Conservation (phyloP, 1,284 basidiomycete genomes). For the Porogramme epimiltina region DNA sequence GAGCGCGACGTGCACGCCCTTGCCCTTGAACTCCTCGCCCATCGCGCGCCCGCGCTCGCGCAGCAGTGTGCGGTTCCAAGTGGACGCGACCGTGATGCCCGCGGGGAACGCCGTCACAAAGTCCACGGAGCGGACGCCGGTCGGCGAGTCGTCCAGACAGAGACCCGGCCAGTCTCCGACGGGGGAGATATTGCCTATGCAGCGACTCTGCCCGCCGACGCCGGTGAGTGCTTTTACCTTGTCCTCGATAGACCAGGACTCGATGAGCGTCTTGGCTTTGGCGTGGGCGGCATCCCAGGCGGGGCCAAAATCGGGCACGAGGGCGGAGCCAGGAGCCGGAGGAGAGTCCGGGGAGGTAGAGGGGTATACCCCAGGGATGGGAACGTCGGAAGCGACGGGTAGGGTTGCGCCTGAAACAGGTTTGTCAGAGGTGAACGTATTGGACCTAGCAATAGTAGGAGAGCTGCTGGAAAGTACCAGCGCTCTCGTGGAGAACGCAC, state of each 20-base stretch:
- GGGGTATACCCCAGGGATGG: slow-evolving; percentile 32
- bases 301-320: slow-evolving; percentile 45
- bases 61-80: slow-evolving; percentile 67
- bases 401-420: no score
- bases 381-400: slow-evolving; percentile 33
- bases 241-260: slow-evolving; percentile 39
- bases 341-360: slow-evolving; percentile 31
- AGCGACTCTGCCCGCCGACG: slow-evolving; percentile 48
- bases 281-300: slow-evolving; percentile 43
- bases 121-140: slow-evolving; percentile 46
- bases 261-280: slow-evolving; percentile 39
- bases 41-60: slow-evolving; percentile 74
- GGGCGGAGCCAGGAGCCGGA: slow-evolving; percentile 28
- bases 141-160: slow-evolving; percentile 63
- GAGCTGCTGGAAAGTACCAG: slow-evolving; percentile 9
- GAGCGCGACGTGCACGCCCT: slow-evolving; percentile 77
- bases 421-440: slow-evolving; percentile 30
- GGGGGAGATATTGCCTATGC: slow-evolving; percentile 45
- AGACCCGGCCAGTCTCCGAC: slow-evolving; percentile 54
- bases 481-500: background rate
- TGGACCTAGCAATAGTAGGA: slow-evolving; percentile 13
- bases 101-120: slow-evolving; percentile 64
- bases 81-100: slow-evolving; percentile 58
- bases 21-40: slow-evolving; percentile 77
- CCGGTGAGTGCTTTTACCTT: slow-evolving; percentile 46